Evolutionary conservation across 1,284 basidiomycete species (phyloP).

Genomic region (Malassezia restricta): DNA sequence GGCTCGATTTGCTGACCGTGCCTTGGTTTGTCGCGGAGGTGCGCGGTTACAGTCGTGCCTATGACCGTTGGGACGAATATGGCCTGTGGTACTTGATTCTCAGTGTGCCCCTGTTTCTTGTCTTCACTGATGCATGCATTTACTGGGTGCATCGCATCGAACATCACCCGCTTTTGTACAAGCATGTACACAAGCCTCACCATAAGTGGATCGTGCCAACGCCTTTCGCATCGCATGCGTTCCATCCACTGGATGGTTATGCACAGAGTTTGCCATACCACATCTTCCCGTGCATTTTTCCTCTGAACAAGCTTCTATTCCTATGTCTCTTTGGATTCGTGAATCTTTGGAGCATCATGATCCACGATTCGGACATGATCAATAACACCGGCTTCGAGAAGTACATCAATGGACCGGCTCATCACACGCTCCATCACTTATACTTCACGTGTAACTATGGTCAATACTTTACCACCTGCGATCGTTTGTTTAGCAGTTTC

Average conservation of each 20-base stretch:
- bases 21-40: slow-evolving; percentile 92
- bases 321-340: slow-evolving; percentile 44
- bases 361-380: slow-evolving; percentile 99
- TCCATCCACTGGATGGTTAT: slow-evolving; percentile 92
- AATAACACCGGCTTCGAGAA: slow-evolving; percentile 78
- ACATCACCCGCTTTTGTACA: slow-evolving; percentile 78
- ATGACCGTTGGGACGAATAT: slow-evolving; percentile 57
- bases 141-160: slow-evolving; percentile 90
- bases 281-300: slow-evolving; percentile 80
- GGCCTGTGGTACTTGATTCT: slow-evolving; percentile 37
- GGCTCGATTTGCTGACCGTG: slow-evolving; percentile 58
- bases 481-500: slow-evolving; percentile 71
- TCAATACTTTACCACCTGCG: slow-evolving; percentile 89
- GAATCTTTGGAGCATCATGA: slow-evolving; percentile 49
- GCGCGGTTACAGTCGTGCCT: slow-evolving; percentile 68
- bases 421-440: slow-evolving; percentile 89
- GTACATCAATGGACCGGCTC: slow-evolving; percentile 90
- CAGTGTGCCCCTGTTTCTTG: slow-evolving; percentile 54
- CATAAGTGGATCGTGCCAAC: slow-evolving; percentile 99
- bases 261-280: slow-evolving; percentile 89
- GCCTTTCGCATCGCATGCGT: slow-evolving; percentile 89
- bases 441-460: slow-evolving; percentile 93
- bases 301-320: slow-evolving; percentile 55
- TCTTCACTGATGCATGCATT: slow-evolving; percentile 82
- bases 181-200: slow-evolving; percentile 83